phyloP scores from a whole-genome alignment of 371 early-diverging fungal genomes.

The Mortierella sp. region DNA sequence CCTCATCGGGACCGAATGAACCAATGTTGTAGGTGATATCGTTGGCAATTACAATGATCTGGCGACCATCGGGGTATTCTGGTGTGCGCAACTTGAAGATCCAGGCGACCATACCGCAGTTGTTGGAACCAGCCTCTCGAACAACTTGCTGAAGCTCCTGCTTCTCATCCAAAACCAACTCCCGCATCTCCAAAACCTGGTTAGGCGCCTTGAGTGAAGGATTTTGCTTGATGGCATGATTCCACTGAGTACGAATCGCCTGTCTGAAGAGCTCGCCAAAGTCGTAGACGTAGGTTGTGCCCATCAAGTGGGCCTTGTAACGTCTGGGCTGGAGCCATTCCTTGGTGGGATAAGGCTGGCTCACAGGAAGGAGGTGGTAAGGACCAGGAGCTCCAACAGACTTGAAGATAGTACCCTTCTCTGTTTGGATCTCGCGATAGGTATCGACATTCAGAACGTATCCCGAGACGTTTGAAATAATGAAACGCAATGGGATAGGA shows the following conservation, averaged over 20 bases:
- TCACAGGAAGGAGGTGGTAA: slow-evolving; percentile 87
- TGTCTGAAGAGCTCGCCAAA: slow-evolving; percentile 97
- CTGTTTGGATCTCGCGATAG: slow-evolving; percentile 89
- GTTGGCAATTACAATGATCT: slow-evolving; percentile 96
- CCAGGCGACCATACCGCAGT: slow-evolving; percentile 98
- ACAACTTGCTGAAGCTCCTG: slow-evolving; percentile 82
- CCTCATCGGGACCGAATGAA: slow-evolving; percentile 97
- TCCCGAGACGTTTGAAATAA: slow-evolving; percentile 91
- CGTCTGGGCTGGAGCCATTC: slow-evolving; percentile 97
- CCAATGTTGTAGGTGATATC: slow-evolving; percentile 98
- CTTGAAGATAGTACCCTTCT: slow-evolving; percentile 80
- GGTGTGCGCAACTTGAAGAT: slow-evolving; percentile 91
- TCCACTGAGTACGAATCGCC: slow-evolving; percentile 83
- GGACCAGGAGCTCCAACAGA: slow-evolving; percentile 84
- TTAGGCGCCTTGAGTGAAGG: slow-evolving; percentile 73
- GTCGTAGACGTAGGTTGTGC: slow-evolving; percentile 98
- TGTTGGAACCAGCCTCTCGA: slow-evolving; percentile 93
- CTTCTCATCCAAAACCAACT: slow-evolving; percentile 90
- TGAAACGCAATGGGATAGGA: slow-evolving; percentile 91
- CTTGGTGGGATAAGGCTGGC: slow-evolving; percentile 91
- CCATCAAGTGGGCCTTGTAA: slow-evolving; percentile 97
- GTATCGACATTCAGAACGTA: slow-evolving; percentile 92
- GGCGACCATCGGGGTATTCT: slow-evolving; percentile 92
- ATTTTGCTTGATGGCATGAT: slow-evolving; percentile 70
- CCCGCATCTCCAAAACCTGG: slow-evolving; percentile 81